Evolutionary conservation across 371 early-diverging fungal genomes (phyloP).

Genomic region (Mucor plumbeus): DNA sequence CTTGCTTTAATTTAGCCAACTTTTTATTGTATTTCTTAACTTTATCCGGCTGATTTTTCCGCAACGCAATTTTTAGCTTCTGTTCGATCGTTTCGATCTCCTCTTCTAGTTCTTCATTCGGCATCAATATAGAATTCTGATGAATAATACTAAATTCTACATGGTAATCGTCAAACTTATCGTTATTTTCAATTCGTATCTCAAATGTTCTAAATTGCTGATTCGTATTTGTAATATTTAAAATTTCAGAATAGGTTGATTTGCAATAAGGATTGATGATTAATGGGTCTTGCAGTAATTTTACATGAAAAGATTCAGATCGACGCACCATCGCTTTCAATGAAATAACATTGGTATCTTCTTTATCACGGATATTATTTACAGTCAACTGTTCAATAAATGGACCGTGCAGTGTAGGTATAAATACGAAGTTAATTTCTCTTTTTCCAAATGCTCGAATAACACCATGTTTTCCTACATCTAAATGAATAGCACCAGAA

Average conservation of each 20-base stretch:
- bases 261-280: conserved; percentile 34
- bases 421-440: conserved; percentile 90
- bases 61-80: conserved; percentile 93
- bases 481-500: conserved; percentile 85
- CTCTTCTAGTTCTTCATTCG: conserved; percentile 86
- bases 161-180: conserved; percentile 43
- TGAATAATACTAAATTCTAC: conserved; percentile 42
- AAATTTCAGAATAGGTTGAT: conserved; percentile 33
- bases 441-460: conserved; percentile 89
- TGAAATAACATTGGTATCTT: conserved; percentile 75
- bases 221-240: conserved; percentile 72
- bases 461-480: conserved; percentile 79
- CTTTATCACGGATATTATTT: conserved; percentile 86
- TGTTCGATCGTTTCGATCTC: conserved; percentile 94
- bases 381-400: conserved; percentile 88
- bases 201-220: conserved; percentile 80
- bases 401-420: conserved; percentile 83
- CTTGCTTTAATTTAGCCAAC: conserved; percentile 55
- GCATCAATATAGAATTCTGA: conserved; percentile 35
- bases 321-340: conserved; percentile 92
- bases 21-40: conserved; percentile 80
- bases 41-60: conserved; percentile 90
- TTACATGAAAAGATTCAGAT: conserved; percentile 82
- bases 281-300: background rate
- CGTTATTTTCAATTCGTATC: conserved; percentile 72